Evolutionary conservation across 164 flowering plant genomes (phyloP).

Genomic region (Annona squamosa): DNA sequence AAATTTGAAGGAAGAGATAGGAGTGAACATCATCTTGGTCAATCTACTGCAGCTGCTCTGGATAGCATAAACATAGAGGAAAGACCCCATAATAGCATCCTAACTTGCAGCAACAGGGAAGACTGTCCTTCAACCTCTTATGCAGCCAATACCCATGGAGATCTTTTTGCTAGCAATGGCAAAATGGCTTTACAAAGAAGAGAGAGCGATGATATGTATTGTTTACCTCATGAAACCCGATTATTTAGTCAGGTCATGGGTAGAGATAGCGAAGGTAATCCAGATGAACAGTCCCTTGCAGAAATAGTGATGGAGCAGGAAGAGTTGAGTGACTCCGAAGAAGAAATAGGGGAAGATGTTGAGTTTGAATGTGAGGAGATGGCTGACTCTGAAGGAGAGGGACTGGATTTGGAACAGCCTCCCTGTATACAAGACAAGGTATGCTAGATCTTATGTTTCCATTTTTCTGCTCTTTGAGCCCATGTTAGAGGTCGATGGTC

Average conservation of each 20-base stretch:
- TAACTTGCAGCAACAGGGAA: slow-evolving; percentile 2
- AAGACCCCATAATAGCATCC: slow-evolving; percentile 1
- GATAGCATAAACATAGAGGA: slow-evolving; percentile 7
- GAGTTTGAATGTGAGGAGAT: slow-evolving; percentile 98
- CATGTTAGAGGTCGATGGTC: not conserved
- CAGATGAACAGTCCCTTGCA: slow-evolving; percentile 47
- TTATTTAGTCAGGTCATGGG: slow-evolving; percentile 11
- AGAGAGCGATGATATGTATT: slow-evolving; percentile 5
- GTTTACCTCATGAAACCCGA: slow-evolving; percentile 12
- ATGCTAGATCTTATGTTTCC: slow-evolving; percentile 6
- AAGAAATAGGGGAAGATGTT: slow-evolving; percentile 71
- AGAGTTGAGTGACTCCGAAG: slow-evolving; percentile 96
- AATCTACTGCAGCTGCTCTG: slow-evolving; percentile 11
- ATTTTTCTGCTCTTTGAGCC: not conserved
- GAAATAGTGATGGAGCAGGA: slow-evolving; percentile 97
- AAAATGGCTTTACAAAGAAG: not conserved
- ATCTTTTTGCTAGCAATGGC: not conserved
- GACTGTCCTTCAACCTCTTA: slow-evolving; percentile 5
- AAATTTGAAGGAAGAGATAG: slow-evolving; percentile 18
- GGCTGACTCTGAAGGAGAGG: slow-evolving; percentile 84
- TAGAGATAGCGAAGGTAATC: slow-evolving; percentile 22
- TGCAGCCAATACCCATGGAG: slow-evolving; percentile 1
- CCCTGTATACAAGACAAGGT: slow-evolving; percentile 46
- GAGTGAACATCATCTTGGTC: slow-evolving; percentile 10
- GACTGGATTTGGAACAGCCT: slow-evolving; percentile 36